Evolutionary conservation across 2,329 filamentous ascomycete species (phyloP), one percentile per base, ranked within the genome.

Genomic region (Cyphellophora attinorum): DNA sequence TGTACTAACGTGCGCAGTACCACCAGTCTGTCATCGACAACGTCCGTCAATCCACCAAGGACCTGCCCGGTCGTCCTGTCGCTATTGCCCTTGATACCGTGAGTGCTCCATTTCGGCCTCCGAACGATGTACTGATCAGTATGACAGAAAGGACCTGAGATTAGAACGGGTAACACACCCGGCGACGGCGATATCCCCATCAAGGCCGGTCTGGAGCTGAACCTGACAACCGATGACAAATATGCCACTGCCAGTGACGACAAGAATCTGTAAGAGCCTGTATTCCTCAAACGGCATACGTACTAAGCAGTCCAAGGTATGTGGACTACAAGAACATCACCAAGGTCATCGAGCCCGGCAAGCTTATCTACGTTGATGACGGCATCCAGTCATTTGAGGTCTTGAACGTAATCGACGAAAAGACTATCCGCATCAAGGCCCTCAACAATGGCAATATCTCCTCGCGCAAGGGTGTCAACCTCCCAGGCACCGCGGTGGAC

Each of bases 291-390:
- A 6, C n/a, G 11, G 27, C 21, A 16, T n/a, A n/a, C n/a, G 29
- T 14, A 13, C 14, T 39, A 32, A 47, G 11, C 5, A 19, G 12
- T 34, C 19, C 28, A 45, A 89, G 84, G 79, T 95, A 86, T 57
- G 82, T 96, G 56, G 89, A 96, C 72, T 96, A 98, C 75, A 93
- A 93, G 79, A 98, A 98, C 74, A 96, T 98, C 66, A 95, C 89
- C 67, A 94, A 93, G 70, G 91, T 98, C 53, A 96, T 98, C 57
- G 65, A 83, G 59, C 70, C 76, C 40, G 91, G 89, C 56, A 88
- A 91, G 55, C 80, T 82, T 63, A 93, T 98, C 72, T 98, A 93
- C 67, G 91, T 98, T 52, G 91, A 98, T 56, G 91, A 98, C 56
- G 91, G 91, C 64, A 89, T 98, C 49, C 80, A 96, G 52, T 93